phyloP scores from a whole-genome alignment of 768 basidiomycete genomes.

The Lyophyllum atratum region DNA sequence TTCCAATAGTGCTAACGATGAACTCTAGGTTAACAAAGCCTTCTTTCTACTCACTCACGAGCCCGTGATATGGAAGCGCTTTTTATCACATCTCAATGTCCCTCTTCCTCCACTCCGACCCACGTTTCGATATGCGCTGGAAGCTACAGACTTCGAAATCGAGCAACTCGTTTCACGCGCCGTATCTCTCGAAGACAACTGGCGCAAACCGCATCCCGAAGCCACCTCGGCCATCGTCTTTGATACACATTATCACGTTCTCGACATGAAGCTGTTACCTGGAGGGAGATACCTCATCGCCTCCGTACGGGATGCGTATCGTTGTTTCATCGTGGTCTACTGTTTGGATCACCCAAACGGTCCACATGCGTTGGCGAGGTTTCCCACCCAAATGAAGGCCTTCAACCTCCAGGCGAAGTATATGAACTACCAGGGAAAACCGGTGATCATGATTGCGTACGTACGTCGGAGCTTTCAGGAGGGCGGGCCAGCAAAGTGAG shows the following conservation, averaged over 20 bases:
- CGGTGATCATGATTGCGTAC: conserved; percentile 60
- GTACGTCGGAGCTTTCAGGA: conserved; percentile 37
- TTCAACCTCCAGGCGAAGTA: conserved; percentile 64
- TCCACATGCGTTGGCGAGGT: conserved; percentile 47
- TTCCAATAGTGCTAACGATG: background rate
- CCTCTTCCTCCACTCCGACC: conserved; percentile 65
- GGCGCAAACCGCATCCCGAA: conserved; percentile 44
- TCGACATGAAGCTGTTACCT: conserved; percentile 59
- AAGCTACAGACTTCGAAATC: conserved; percentile 41
- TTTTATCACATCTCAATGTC: conserved; percentile 53
- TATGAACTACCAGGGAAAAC: conserved; percentile 42
- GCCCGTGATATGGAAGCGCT: conserved; percentile 69
- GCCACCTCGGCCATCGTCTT: conserved; percentile 28
- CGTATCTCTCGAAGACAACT: conserved; percentile 61
- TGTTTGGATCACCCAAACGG: conserved; percentile 56
- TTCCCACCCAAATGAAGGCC: conserved; percentile 50
- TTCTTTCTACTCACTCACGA: conserved; percentile 69
- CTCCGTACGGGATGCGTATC: conserved; percentile 51
- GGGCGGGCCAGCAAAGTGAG: conserved; percentile 18
- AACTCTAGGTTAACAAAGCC: conserved; percentile 52
- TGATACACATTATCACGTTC: conserved; percentile 37
- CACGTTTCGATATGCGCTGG: conserved; percentile 45
- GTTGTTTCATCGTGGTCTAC: conserved; percentile 55
- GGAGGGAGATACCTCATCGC: conserved; percentile 71
- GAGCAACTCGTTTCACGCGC: conserved; percentile 65